Conservation (phyloP, 768 basidiomycete genomes). For the Atractiella rhizophila region DNA sequence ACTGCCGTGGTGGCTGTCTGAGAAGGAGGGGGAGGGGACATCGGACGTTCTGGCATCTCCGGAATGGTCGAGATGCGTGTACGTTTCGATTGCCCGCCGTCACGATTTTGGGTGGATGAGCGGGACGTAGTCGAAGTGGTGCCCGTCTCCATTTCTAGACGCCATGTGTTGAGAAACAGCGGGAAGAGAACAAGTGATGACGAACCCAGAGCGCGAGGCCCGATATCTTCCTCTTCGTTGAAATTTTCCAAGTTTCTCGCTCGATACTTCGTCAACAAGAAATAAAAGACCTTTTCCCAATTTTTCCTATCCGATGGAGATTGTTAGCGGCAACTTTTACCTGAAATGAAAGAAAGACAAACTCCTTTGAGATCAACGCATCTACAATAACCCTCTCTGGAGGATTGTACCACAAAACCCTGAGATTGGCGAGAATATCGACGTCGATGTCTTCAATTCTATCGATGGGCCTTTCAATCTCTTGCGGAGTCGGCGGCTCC, state of each 20-base stretch:
- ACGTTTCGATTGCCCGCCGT: no score
- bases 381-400: slow-evolving; percentile 46
- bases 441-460: slow-evolving; percentile 45
- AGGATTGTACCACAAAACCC: slow-evolving; percentile 65
- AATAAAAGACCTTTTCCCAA: slow-evolving; percentile 92
- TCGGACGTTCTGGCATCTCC: slow-evolving; percentile 14
- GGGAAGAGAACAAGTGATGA: neutral
- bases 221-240: slow-evolving; percentile 31
- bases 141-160: no score
- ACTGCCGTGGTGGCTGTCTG: no score
- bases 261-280: slow-evolving; percentile 62
- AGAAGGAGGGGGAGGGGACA: slow-evolving; percentile 18
- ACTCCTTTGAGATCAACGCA: slow-evolving; percentile 32
- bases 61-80: slow-evolving; percentile 6
- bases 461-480: slow-evolving; percentile 43
- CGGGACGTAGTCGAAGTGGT: neutral
- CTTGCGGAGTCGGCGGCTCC: slow-evolving; percentile 27
- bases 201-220: neutral
- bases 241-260: slow-evolving; percentile 45
- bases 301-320: slow-evolving; percentile 30
- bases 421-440: slow-evolving; percentile 69
- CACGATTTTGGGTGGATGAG: no score
- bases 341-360: slow-evolving; percentile 8
- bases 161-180: neutral
- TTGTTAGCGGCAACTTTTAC: neutral